Percentiles rank a stretch among this genome's conserved stretches.
These are phyloP conservation scores for Penicillium sp. DNA, from an alignment of 2,329 filamentous ascomycete genomes.

Conservation along the genomic window DNA sequence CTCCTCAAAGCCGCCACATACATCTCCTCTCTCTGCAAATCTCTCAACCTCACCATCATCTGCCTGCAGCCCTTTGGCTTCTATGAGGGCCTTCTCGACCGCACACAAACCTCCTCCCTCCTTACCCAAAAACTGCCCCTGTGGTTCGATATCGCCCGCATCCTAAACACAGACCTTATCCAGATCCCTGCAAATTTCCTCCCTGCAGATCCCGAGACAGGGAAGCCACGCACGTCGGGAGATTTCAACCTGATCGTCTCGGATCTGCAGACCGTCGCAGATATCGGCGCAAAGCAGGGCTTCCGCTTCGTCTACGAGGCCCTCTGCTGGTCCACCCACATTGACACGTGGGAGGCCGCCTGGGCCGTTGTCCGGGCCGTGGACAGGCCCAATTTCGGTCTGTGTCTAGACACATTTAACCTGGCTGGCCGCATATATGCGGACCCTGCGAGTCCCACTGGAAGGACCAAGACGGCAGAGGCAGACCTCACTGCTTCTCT, in stretches of 20 bases:
- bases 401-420: constrained; percentile 80
- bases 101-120: constrained; percentile 60
- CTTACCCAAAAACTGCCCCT: constrained; percentile 65
- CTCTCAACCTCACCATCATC: constrained; percentile 39
- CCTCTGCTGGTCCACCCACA: constrained; percentile 72
- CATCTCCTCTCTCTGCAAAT: constrained; percentile 56
- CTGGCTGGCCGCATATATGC: constrained; percentile 74
- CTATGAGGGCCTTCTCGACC: constrained; percentile 74
- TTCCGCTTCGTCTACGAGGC: constrained; percentile 76
- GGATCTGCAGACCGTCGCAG: constrained; percentile 69
- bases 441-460: constrained; percentile 62
- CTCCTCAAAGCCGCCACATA: constrained; percentile 32
- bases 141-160: constrained; percentile 71
- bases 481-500: constrained; percentile 61
- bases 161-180: constrained; percentile 72
- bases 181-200: constrained; percentile 76
- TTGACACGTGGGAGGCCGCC: constrained; percentile 72
- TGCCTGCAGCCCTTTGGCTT: constrained; percentile 78
- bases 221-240: constrained; percentile 50
- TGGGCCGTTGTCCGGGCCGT: constrained; percentile 72
- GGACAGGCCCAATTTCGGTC: constrained; percentile 72
- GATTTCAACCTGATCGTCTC: constrained; percentile 62
- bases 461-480: constrained; percentile 61
- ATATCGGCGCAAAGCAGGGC: constrained; percentile 64
- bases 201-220: constrained; percentile 34